These are phyloP conservation scores for Sisymbrium irio DNA, from an alignment of 345 rosid species.

Conservation along the genomic window DNA sequence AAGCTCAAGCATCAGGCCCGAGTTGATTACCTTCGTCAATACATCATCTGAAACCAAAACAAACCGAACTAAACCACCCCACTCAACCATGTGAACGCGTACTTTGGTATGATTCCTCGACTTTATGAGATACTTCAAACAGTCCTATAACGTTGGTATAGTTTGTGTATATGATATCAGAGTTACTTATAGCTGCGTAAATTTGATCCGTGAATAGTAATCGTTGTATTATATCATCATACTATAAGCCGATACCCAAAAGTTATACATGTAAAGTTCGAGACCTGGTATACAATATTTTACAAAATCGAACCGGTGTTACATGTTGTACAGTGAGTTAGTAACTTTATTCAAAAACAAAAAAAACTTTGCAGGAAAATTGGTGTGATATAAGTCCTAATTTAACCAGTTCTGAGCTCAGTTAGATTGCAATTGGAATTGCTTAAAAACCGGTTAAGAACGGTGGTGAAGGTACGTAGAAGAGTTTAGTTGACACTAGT, in stretches of 20 bases:
- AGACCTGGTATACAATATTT: not conserved
- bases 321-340: not conserved
- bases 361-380: not conserved
- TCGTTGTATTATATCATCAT: constrained; percentile 25
- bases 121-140: not conserved
- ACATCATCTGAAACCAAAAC: constrained; percentile 47
- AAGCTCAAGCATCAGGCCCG: constrained; percentile 95
- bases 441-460: constrained; percentile 13
- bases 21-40: constrained; percentile 75
- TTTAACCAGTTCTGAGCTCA: not conserved
- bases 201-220: not conserved
- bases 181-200: constrained; percentile 17
- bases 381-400: not conserved
- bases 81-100: not conserved
- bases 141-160: constrained; percentile 22
- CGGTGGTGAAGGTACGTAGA: not conserved
- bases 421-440: not conserved
- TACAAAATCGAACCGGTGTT: not conserved
- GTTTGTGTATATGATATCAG: constrained; percentile 30
- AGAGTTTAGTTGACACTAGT: constrained; percentile 2
- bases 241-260: constrained; percentile 14
- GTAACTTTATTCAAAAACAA: no score
- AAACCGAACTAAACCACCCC: not conserved
- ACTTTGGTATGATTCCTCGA: not conserved
- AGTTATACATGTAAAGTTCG: constrained; percentile 36